phyloP scores from a whole-genome alignment of 1,284 basidiomycete genomes.

The Ustilago trichophora region DNA sequence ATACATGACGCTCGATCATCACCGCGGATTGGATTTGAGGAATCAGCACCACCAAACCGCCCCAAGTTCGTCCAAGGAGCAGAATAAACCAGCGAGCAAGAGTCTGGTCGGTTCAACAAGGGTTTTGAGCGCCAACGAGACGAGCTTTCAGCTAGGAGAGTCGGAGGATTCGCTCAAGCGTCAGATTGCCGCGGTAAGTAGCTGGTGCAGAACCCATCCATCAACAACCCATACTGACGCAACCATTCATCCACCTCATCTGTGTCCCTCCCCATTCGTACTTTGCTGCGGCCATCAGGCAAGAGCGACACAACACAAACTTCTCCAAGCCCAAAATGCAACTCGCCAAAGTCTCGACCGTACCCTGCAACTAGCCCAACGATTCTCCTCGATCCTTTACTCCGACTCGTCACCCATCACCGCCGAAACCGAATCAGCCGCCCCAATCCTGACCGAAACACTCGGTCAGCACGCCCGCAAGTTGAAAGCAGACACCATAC shows the following conservation, averaged over 20 bases:
- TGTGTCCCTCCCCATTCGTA: too few relatives aligned
- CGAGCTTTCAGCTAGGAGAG: constrained; percentile 44
- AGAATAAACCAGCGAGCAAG: too few relatives aligned
- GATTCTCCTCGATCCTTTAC: constrained; percentile 34
- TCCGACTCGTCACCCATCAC: not conserved
- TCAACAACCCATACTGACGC: too few relatives aligned
- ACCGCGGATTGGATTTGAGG: constrained; percentile 62
- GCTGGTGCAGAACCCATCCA: too few relatives aligned
- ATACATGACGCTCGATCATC: constrained; percentile 60
- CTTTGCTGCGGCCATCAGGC: too few relatives aligned
- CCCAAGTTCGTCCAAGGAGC: too few relatives aligned
- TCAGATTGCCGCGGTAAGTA: constrained; percentile 41
- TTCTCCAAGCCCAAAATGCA: constrained; percentile 29
- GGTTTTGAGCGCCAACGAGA: constrained; percentile 29
- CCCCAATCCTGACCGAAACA: constrained; percentile 15
- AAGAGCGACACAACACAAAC: constrained; percentile 41
- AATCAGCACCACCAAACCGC: too few relatives aligned
- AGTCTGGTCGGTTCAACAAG: too few relatives aligned
- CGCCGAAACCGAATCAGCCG: constrained; percentile 1
- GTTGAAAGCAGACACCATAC: constrained; percentile 40
- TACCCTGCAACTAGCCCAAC: constrained; percentile 19
- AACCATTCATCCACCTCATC: too few relatives aligned
- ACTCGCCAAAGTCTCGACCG: constrained; percentile 25
- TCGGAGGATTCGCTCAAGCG: constrained; percentile 45
- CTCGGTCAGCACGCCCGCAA: constrained; percentile 42